These are phyloP conservation scores for Chalciporus pseudorubinellus DNA, from an alignment of 768 basidiomycete genomes.

Conservation along the genomic window DNA sequence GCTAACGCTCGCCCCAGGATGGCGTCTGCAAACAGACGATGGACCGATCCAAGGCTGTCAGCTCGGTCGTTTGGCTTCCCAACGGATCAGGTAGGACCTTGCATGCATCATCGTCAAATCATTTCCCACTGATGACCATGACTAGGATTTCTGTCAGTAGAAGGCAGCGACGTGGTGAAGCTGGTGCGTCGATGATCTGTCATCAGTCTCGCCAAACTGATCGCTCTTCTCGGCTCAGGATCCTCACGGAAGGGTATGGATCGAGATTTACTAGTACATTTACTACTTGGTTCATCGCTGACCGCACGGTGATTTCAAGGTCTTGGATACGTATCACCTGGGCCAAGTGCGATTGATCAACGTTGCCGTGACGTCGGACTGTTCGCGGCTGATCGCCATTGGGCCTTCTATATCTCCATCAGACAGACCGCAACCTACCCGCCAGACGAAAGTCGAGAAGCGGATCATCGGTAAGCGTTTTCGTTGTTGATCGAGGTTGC, in stretches of 20 bases:
- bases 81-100: constrained; percentile 39
- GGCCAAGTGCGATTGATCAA: constrained; percentile 47
- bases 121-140: not conserved
- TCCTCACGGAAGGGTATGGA: constrained; percentile 37
- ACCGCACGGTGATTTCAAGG: constrained; percentile 16
- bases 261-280: no score
- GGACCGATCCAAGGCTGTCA: constrained; percentile 42
- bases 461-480: constrained; percentile 42
- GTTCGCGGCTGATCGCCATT: constrained; percentile 44
- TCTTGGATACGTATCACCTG: constrained; percentile 41
- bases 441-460: constrained; percentile 48
- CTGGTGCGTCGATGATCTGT: constrained; percentile 32
- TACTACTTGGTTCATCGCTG: not conserved
- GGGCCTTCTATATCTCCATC: constrained; percentile 42
- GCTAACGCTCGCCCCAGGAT: constrained; percentile 32
- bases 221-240: constrained; percentile 31
- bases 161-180: constrained; percentile 45
- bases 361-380: constrained; percentile 47
- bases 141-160: constrained; percentile 50
- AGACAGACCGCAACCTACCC: constrained; percentile 44
- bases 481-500: not conserved
- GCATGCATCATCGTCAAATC: no score
- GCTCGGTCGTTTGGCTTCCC: constrained; percentile 51
- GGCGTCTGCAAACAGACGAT: constrained; percentile 51
- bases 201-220: not conserved